These are phyloP conservation scores for Phytophthora sansomeana DNA, from an alignment of 352 stramenopile genomes.

Conservation along the genomic window DNA sequence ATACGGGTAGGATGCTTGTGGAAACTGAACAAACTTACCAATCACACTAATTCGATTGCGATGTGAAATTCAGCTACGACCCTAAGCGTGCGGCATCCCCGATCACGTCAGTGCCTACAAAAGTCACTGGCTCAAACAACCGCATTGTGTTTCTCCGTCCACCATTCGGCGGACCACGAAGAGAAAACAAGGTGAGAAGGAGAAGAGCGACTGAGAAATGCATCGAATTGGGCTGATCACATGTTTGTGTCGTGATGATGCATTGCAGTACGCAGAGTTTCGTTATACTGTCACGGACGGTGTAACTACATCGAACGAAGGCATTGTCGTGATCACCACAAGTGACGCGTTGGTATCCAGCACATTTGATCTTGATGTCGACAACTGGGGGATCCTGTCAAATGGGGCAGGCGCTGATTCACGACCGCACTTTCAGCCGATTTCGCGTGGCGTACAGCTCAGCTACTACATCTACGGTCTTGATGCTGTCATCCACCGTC, in stretches of 20 bases:
- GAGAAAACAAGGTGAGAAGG: slow-evolving; percentile 62
- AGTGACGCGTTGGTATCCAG: slow-evolving; percentile 79
- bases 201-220: not conserved
- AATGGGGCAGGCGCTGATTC: slow-evolving; percentile 55
- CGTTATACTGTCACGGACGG: slow-evolving; percentile 87
- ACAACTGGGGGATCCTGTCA: slow-evolving; percentile 82
- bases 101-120: slow-evolving; percentile 62
- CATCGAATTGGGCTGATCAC: not conserved
- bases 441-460: slow-evolving; percentile 72
- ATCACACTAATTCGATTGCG: not conserved
- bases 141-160: slow-evolving; percentile 86
- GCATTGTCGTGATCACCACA: slow-evolving; percentile 82
- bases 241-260: not conserved
- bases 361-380: slow-evolving; percentile 79
- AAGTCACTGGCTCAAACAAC: slow-evolving; percentile 88
- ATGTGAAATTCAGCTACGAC: slow-evolving; percentile 59
- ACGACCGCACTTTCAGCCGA: slow-evolving; percentile 55
- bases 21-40: not conserved
- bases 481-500: slow-evolving; percentile 72
- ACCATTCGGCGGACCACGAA: slow-evolving; percentile 60
- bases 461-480: slow-evolving; percentile 92
- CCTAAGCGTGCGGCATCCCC: slow-evolving; percentile 72
- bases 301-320: slow-evolving; percentile 63
- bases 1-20: slow-evolving; percentile 68
- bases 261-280: slow-evolving; percentile 83